Base-by-base conservation (phyloP, 345 rosid species). In the Melaleuca alternifolia region DNA sequence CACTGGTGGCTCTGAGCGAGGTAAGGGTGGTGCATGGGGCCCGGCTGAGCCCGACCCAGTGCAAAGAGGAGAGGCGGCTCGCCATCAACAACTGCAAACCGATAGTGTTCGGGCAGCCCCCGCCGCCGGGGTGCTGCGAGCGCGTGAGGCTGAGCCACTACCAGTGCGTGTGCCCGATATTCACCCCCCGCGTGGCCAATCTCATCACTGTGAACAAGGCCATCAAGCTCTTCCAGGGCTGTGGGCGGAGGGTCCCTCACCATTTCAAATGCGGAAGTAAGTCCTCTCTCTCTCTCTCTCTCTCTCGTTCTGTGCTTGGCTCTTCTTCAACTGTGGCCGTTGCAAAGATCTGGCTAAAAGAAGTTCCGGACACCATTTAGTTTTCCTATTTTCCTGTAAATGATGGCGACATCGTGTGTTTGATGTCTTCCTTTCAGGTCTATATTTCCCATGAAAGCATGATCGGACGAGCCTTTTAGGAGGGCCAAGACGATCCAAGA, bases 71-170 rank as follows among this genome's bases (percentile, higher is more conserved):
- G 44, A 44, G 84, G 56, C 56, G 86, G 54, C 86, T 88, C 5
- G 59, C 41, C 13, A 16, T 83, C n/a, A 87, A 57, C 21, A 18
- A 61, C 21, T 85, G 87, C 85, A 82, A 61, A 37, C 83, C 79
- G 26, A 26, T 88, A 4, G 41, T 91, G 10, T 88, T 87, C 5
- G 91, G 90, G 4, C 86, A 86, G 88, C 91, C 81, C 8, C 91
- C 94, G 0, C 83, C 41, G 23, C 92, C 93, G 0, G 86, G 85
- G 24, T 92, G 92, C 71, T 91, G 93, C 48, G 87, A 90, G 87
- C 89, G 90, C 2, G 90, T 83, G 6, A 85, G 93, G 82, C 91
- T 87, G 48, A 87, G 82, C 18, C 92, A 88, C 56, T 53, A n/a
- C 46, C 48, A 54, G 51, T 54, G 85, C 46, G 85, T 84, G 65